These are phyloP conservation scores for Citrus sinensis DNA, from an alignment of 345 rosid species.

Conservation along the genomic window DNA sequence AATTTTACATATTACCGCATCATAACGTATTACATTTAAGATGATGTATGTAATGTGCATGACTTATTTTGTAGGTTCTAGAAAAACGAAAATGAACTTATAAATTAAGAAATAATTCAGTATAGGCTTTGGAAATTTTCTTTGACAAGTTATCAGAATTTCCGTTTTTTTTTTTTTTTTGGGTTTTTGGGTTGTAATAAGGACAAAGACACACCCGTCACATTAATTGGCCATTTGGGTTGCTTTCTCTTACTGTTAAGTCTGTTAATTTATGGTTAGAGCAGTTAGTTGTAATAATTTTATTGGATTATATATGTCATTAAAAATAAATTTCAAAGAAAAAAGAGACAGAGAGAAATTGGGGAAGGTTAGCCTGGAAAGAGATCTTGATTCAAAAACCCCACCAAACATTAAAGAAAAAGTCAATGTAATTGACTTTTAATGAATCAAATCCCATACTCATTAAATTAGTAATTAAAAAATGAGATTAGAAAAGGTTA, in stretches of 20 bases:
- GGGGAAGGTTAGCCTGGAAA: not conserved
- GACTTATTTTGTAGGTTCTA: too few relatives aligned
- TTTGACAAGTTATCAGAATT: too few relatives aligned
- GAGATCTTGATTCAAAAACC: not conserved
- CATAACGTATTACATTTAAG: too few relatives aligned
- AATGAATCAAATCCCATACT: not conserved
- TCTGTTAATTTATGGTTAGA: conserved; percentile 30
- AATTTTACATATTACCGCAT: too few relatives aligned
- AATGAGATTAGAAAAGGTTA: conserved; percentile 13
- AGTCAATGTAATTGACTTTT: conserved; percentile 28
- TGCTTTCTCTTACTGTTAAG: conserved; percentile 8
- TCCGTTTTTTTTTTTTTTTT: too few relatives aligned
- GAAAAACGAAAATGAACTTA: too few relatives aligned
- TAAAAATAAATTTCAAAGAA: not conserved
- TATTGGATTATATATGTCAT: not conserved
- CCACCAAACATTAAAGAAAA: conserved; percentile 16
- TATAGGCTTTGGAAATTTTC: too few relatives aligned
- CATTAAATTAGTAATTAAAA: not conserved
- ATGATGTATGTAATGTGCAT: too few relatives aligned
- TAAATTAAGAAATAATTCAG: too few relatives aligned
- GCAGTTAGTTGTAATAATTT: conserved; percentile 20
- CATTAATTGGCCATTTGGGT: not conserved
- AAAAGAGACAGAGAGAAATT: not conserved
- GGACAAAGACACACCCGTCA: conserved; percentile 21
- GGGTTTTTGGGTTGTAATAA: not conserved